Percentiles rank a stretch among this genome's conserved stretches.
Evolutionary conservation across 169 alveolate genomes (phyloP).

Genomic region (Plasmodium coatneyi): DNA sequence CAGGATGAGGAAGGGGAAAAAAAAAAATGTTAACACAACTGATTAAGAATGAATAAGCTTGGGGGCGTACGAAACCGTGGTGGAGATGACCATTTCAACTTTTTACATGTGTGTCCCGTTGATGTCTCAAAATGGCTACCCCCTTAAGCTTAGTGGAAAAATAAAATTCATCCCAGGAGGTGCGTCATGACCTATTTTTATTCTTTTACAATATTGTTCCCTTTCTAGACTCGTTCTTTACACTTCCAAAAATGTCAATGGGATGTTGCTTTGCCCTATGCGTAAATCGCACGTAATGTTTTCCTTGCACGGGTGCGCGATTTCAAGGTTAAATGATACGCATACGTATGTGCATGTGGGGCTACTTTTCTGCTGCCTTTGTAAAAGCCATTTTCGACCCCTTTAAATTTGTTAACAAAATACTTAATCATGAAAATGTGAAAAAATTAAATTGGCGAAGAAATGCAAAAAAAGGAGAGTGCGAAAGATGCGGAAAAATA

Average conservation of each 20-base stretch:
- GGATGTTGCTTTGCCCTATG: background rate
- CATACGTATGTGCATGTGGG: background rate
- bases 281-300: background rate
- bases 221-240: background rate
- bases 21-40: background rate
- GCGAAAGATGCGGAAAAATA: background rate
- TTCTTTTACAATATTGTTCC: background rate
- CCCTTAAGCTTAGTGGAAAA: background rate
- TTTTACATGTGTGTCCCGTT: background rate
- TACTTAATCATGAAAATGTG: background rate
- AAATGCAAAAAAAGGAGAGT: background rate
- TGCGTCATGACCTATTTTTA: background rate
- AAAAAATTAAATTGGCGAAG: background rate
- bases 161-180: background rate
- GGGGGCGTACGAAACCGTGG: background rate
- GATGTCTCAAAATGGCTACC: background rate
- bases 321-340: background rate
- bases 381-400: background rate
- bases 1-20: background rate
- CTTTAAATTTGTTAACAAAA: background rate
- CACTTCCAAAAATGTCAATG: background rate
- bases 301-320: background rate
- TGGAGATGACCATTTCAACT: background rate
- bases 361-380: background rate
- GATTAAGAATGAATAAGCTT: background rate